Conservation (phyloP, 164 flowering plant genomes). For the Santalum album region DNA sequence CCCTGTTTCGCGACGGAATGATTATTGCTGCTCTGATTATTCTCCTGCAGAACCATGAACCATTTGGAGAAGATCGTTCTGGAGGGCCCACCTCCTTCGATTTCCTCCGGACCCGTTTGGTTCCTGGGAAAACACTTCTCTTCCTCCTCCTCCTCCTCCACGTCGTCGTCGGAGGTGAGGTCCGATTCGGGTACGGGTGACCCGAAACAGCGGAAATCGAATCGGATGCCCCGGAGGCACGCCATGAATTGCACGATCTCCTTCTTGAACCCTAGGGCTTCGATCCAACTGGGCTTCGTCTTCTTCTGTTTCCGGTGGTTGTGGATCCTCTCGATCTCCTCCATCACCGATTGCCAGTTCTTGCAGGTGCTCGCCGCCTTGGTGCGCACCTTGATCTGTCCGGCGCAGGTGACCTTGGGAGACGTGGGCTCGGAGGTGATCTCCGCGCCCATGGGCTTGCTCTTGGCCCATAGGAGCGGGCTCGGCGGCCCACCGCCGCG, state of each 20-base stretch:
- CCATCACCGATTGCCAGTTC: constrained; percentile 94
- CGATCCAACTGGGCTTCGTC: constrained; percentile 40
- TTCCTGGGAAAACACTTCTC: constrained; percentile 15
- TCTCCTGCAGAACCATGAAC: constrained; percentile 81
- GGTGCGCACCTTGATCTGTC: constrained; percentile 72
- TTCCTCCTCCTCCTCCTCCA: constrained; percentile 37
- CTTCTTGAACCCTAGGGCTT: constrained; percentile 66
- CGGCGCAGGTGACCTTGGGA: constrained; percentile 92
- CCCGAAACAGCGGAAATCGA: constrained; percentile 79
- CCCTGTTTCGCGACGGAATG: constrained; percentile 6
- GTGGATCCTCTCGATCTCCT: constrained; percentile 81
- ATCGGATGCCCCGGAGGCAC: constrained; percentile 44
- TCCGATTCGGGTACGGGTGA: constrained; percentile 25
- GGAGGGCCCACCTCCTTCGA: constrained; percentile 21
- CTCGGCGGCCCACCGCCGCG: constrained; percentile 27
- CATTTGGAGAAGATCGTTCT: constrained; percentile 64
- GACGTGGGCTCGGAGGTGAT: constrained; percentile 61
- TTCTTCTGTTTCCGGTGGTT: constrained; percentile 28
- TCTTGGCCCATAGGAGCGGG: constrained; percentile 53
- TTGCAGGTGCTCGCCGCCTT: constrained; percentile 36
- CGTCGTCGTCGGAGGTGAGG: constrained; percentile 42
- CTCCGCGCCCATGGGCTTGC: constrained; percentile 34
- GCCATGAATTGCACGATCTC: constrained; percentile 71
- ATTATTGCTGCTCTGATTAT: constrained; percentile 10
- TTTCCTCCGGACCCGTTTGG: constrained; percentile 7